Base-by-base conservation (phyloP, 352 stramenopile species). In the Globisporangium recalcitrans region DNA sequence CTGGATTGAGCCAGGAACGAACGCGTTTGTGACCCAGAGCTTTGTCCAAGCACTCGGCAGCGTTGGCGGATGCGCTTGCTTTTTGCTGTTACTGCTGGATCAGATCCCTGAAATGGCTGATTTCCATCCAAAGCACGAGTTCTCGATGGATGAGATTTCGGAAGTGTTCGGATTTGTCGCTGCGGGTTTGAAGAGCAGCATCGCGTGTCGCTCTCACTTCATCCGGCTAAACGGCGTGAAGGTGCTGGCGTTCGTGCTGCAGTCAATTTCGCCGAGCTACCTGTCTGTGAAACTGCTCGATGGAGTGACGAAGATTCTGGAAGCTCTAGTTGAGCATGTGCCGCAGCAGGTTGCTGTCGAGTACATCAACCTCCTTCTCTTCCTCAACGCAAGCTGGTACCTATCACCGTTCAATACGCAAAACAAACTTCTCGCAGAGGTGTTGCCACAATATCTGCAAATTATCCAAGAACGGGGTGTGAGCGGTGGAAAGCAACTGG, bases 331-430 rank as follows among this genome's bases (percentile, higher is more conserved):
- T n/a, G 63, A 82, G 14, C 64, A 62, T 4, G 71, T 79, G 16
- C 58, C 74, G 31, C 71, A 44, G 16, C 62, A 77, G 11, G 62
- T 73, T 52, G 64, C 72, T 14, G 59, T 74, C 32, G 69, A 85
- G 21, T 81, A 74, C 52, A 80, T 92, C 21, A 74, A 86, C 32
- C 58, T 82, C 1, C 63, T 93, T n/a, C 67, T 95, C 3, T 91
- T 91, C 34, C 78, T 84, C 49, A 93, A 90, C 40, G 80, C 73
- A 14, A 91, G 73, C 44, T 95, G 86, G 86, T 95, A 91, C 68
- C 63, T 87, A 1, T 73, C 80, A 29, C 83, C 82, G 16, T 93
- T 85, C 58, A 80, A 88, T 5, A 92, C 83, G 6, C 86, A 95
- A 75, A 60, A 73, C 2, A 87, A 85, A 44, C 63, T 95, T 5